Base-by-base conservation (phyloP, 2,329 filamentous ascomycete species). In the Pseudogymnoascus sp. region DNA sequence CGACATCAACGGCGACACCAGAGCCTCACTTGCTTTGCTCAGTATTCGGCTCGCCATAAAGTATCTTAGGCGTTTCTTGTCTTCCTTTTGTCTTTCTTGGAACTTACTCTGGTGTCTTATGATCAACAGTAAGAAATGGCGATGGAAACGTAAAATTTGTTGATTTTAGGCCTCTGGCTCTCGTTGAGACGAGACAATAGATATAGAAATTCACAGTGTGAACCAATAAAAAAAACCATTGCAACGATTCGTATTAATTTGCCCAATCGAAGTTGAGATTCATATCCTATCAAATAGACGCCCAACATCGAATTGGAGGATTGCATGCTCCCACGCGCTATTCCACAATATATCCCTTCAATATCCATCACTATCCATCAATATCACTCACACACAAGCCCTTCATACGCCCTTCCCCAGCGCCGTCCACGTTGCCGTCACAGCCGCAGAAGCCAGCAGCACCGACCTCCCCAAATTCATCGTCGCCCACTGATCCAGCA, bases 401-500 rank as follows among this genome's bases (percentile, higher is more conserved):
- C 14, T 23, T 50, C 36, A 36, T 3, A 40, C 8, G 23, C 14
- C 31, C 31, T 65, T 67, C 23, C 63, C 64, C 56, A 73, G 59
- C 18, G 70, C 67, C 38, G 70, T 69, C 64, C 67, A 72, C 40
- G 71, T 63, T n/a, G 74, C 76, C 23, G 74, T 62, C 0, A 70
- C 68, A 3, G 70, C 68, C 46, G 65, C 67, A 25, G 67, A 66
- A 36, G 64, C 44, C 28, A 69, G 61, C 42, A 79, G 67, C 6
- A 74, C 62, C 1, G 75, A 74, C 16, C 81, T 70, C 5, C 73
- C 77, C 37, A 85, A 66, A 68, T 85, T 85, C 68, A 84, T 69
- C 60, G 77, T 73, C 2, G 76, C 82, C 84, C 84, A 87, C 64
- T 74, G 75, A 68, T 86, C 82, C 38, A 86, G 76, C 67, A 86